A percentile compares a stretch with the other conserved stretches of the same genome.
Evolutionary conservation across 176 grass and related monocot genomes (phyloP).

Genomic region (Raddia distichophylla): DNA sequence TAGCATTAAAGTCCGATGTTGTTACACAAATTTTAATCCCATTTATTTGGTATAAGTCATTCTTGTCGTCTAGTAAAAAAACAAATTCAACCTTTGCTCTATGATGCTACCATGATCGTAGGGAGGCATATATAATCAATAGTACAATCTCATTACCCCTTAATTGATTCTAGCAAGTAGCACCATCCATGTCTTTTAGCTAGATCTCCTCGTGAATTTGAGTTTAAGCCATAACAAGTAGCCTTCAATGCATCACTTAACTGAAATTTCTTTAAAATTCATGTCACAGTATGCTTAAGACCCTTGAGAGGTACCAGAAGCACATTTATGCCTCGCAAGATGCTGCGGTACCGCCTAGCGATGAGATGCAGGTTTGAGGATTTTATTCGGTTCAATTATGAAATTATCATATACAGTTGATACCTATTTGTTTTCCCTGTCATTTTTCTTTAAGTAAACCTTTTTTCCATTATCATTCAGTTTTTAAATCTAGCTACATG

Average conservation of each 20-base stretch:
- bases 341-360: constrained; percentile 37
- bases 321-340: constrained; percentile 58
- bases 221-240: not conserved
- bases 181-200: not conserved
- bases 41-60: not conserved
- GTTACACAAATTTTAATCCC: not conserved
- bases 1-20: not conserved
- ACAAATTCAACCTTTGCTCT: not conserved
- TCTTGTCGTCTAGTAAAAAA: not conserved
- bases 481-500: not conserved
- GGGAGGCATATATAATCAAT: not conserved
- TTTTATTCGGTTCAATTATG: constrained; percentile 10
- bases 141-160: not conserved
- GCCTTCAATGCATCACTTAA: not conserved
- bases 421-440: not conserved
- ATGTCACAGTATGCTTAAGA: constrained; percentile 67
- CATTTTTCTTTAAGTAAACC: not conserved
- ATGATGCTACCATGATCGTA: not conserved
- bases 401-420: not conserved
- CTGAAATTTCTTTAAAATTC: constrained; percentile 20
- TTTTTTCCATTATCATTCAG: not conserved
- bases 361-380: constrained; percentile 60
- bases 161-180: not conserved
- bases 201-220: not conserved
- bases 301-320: constrained; percentile 76